A percentile compares a stretch with the other conserved stretches of the same genome.
Conservation (phyloP, 768 basidiomycete genomes). For the Bullera alba region DNA sequence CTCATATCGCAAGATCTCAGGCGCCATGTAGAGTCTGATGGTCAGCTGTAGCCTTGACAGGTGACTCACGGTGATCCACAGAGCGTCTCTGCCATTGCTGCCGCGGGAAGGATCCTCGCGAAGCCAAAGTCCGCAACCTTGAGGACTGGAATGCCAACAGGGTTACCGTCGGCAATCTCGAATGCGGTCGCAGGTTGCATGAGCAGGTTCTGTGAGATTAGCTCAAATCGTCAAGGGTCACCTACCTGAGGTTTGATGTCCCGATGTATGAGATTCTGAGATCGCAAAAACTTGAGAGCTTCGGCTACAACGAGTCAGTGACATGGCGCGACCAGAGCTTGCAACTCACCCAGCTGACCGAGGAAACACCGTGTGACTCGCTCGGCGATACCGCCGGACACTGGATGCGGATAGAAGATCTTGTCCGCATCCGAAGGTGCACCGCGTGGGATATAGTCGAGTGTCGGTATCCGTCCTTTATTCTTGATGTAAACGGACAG, state of each 20-base stretch:
- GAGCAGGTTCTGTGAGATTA: constrained; percentile 65
- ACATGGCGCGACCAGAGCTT: background rate
- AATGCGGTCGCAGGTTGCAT: constrained; percentile 72
- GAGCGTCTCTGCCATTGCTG: constrained; percentile 93
- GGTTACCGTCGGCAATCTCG: constrained; percentile 80
- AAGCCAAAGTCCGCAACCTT: constrained; percentile 99
- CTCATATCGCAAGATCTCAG: constrained; percentile 92
- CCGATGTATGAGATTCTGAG: constrained; percentile 83
- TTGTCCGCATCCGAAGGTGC: constrained; percentile 37
- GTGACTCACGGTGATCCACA: constrained; percentile 86
- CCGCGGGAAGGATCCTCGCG: constrained; percentile 80
- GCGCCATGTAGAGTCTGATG: constrained; percentile 92
- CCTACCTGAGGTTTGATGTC: constrained; percentile 86
- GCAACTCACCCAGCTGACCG: constrained; percentile 70
- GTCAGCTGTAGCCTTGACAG: background rate
- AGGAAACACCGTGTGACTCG: constrained; percentile 85
- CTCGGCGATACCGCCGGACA: constrained; percentile 82
- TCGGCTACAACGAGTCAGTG: constrained; percentile 55
- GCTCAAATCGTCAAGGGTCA: background rate
- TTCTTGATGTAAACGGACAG: constrained; percentile 96
- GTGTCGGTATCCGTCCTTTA: constrained; percentile 81
- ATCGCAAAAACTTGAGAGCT: constrained; percentile 84
- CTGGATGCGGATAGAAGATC: constrained; percentile 85
- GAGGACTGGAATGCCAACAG: constrained; percentile 83
- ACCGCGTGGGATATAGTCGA: constrained; percentile 62